Evolutionary conservation across 495 filamentous ascomycete species (phyloP).

Genomic region (Corynascus novoguineensis): DNA sequence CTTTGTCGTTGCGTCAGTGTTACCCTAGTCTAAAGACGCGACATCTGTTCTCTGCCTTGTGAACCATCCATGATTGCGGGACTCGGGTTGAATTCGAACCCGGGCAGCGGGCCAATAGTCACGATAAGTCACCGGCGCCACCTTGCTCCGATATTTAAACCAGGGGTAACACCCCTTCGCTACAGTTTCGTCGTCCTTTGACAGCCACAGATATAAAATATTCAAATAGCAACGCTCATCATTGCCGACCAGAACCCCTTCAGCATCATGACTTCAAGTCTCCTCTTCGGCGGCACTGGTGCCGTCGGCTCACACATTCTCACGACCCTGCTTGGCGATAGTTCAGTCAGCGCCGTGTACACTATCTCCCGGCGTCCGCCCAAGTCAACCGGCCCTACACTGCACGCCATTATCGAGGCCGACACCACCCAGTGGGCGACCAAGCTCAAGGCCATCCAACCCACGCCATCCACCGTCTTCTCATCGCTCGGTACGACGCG

Average conservation of each 20-base stretch:
- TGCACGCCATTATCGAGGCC: conserved; percentile 43
- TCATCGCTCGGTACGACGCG: conserved; percentile 65
- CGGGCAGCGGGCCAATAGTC: too few relatives aligned
- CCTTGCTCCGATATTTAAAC: too few relatives aligned
- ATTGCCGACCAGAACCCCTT: neutral
- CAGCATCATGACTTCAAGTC: conserved; percentile 34
- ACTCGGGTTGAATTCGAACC: too few relatives aligned
- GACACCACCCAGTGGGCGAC: conserved; percentile 52
- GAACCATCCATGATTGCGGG: too few relatives aligned
- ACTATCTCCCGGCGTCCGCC: conserved; percentile 54
- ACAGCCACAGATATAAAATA: too few relatives aligned
- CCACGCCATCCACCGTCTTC: conserved; percentile 55
- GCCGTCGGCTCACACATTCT: conserved; percentile 55
- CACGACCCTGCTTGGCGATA: conserved; percentile 44
- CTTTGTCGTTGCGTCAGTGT: too few relatives aligned
- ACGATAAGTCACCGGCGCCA: too few relatives aligned
- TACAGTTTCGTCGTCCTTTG: too few relatives aligned
- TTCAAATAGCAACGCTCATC: neutral
- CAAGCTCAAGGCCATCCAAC: conserved; percentile 47
- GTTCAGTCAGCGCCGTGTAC: conserved; percentile 42
- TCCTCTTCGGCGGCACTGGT: conserved; percentile 54
- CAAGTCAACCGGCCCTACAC: conserved; percentile 43
- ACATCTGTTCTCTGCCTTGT: too few relatives aligned
- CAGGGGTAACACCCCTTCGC: too few relatives aligned
- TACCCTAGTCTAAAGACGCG: too few relatives aligned